Conservation (phyloP, 306 rosid species). For the Betula pendula region DNA sequence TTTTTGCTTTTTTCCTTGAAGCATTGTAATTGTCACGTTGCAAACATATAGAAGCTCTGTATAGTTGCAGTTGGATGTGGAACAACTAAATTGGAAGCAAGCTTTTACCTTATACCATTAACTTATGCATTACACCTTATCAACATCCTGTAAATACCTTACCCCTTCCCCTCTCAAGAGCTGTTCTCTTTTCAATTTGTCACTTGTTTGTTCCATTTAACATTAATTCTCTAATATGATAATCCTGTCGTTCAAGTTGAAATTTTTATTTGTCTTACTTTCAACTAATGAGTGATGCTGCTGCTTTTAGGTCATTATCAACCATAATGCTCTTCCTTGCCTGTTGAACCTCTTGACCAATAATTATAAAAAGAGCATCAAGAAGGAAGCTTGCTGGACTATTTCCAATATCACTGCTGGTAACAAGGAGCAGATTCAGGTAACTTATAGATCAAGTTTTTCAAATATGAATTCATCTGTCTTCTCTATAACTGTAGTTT, state of each 20-base stretch:
- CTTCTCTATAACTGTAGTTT: background rate
- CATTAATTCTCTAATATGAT: background rate
- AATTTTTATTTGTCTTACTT: constrained; percentile 1
- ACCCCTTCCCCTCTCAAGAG: background rate
- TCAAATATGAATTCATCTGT: background rate
- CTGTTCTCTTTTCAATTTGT: background rate
- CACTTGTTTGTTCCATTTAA: constrained; percentile 9
- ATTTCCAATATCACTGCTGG: constrained; percentile 95
- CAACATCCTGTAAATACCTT: background rate
- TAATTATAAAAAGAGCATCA: constrained; percentile 90
- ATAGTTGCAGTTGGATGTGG: too few species aligned
- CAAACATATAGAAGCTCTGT: too few species aligned
- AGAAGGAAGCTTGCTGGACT: constrained; percentile 99
- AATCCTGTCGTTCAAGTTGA: too few species aligned
- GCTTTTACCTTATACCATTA: too few species aligned
- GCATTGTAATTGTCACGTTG: background rate
- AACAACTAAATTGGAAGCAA: too few species aligned
- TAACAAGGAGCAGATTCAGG: constrained; percentile 95
- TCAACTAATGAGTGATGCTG: constrained; percentile 17
- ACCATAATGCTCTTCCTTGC: constrained; percentile 79
- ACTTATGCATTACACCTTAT: background rate
- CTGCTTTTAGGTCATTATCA: constrained; percentile 69
- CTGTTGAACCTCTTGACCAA: constrained; percentile 64
- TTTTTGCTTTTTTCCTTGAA: background rate
- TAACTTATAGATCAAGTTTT: constrained; percentile 16